phyloP scores from a whole-genome alignment of 345 rosid species.

The Jatropha curcas region DNA sequence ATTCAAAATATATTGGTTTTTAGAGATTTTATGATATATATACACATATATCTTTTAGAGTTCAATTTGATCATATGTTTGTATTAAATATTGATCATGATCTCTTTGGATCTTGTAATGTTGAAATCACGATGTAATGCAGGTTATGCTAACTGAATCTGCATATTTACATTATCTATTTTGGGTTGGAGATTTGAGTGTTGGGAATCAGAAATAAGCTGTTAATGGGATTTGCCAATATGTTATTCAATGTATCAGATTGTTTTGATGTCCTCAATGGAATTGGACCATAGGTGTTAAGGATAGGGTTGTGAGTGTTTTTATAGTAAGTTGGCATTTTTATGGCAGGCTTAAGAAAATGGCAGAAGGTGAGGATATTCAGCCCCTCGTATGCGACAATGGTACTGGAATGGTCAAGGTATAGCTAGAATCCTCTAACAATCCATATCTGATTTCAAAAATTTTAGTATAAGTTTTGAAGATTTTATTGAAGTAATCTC shows the following conservation, averaged over 20 bases:
- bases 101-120: no score
- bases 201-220: neutral
- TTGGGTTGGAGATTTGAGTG: neutral
- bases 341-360: constrained; percentile 42
- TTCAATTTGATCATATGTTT: no score
- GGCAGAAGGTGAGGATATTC: constrained; percentile 60
- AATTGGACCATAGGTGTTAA: neutral
- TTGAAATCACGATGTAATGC: no score
- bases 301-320: neutral
- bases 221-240: neutral
- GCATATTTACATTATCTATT: neutral
- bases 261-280: neutral
- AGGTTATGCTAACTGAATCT: neutral
- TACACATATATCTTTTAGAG: neutral
- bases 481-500: neutral
- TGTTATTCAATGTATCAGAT: neutral
- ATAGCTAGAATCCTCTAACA: neutral
- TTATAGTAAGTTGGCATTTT: neutral
- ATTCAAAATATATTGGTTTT: no score
- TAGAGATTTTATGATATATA: no score
- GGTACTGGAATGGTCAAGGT: constrained; percentile 79
- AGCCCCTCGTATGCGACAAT: constrained; percentile 71
- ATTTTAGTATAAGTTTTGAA: neutral
- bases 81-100: no score
- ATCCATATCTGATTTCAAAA: neutral